Base-by-base conservation (phyloP, 768 basidiomycete species). In the Neoboletus brunneissimus region DNA sequence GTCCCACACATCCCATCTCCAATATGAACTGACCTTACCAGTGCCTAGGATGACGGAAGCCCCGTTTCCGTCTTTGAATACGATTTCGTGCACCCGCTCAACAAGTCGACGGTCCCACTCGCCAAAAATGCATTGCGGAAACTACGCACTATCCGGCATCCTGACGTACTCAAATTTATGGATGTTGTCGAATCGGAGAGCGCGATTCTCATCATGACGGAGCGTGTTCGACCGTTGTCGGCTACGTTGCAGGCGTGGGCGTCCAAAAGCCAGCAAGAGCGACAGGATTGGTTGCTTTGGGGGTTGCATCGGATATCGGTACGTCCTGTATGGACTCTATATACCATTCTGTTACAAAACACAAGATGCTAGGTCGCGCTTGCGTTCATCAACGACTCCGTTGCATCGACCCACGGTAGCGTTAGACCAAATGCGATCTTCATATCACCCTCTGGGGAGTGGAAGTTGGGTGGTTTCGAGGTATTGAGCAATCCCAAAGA, bases 401-500 rank as follows among this genome's bases (percentile, higher is more conserved):
- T 84, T 51, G 73, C 81, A 25, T 91, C 91, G 3, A 90, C 91
- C 0, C 94, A 97, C 63, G 94, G 93, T 22, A 89, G 86, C 61
- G 67, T 95, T 54, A 77, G 84, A 56, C 70, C 81, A n/a, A 79
- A 81, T 55, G 85, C 91, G 1, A 83, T 98, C 55, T 98, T 97
- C 67, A 84, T 97, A 50, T 93, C 96, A 1, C 87, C 88, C 0
- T 91, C 93, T 0, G 92, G 96, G 6, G 97, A 99, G 75, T 98
- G 96, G 97, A 91, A 91, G 67, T 76, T 99, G 9, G 95, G 92
- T 20, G 96, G 96, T 1, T 94, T 98, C 66, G 97, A 99, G 65
- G 74, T 96, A 0, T 71, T 97, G 59, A 94, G 92, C 63, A 91
- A 81, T 61, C 81, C 87, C 10, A 89, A 85, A 63, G 95, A 98